A percentile compares a stretch with the other conserved stretches of the same genome.
Evolutionary conservation across 805 yeast species (phyloP).

Genomic region (Myxozyma neotropica): DNA sequence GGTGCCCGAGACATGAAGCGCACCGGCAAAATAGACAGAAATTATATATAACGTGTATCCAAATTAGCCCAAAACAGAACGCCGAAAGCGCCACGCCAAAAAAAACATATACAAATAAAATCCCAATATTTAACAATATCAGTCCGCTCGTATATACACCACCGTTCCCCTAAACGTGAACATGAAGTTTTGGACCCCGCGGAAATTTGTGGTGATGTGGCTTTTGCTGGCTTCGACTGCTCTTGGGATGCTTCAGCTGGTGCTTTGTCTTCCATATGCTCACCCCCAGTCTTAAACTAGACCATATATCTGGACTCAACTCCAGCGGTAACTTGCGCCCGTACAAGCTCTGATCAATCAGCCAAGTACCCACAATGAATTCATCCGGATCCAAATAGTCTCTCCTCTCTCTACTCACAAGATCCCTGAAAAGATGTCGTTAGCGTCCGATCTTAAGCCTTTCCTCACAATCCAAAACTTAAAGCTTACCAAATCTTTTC

Average conservation of each 20-base stretch:
- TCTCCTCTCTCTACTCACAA: constrained; percentile 58
- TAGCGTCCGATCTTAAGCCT: not conserved
- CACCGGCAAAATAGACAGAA: no score
- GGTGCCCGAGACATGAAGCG: no score
- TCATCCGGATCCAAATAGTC: constrained; percentile 79
- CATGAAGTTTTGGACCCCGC: constrained; percentile 5
- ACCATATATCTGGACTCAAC: constrained; percentile 75
- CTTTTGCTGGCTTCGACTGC: constrained; percentile 4
- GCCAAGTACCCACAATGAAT: constrained; percentile 96
- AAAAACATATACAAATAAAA: no score
- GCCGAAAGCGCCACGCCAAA: no score
- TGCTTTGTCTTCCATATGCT: constrained; percentile 14
- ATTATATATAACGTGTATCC: no score
- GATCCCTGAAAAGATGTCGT: constrained; percentile 40
- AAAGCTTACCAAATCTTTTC: constrained; percentile 60
- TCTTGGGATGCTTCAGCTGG: constrained; percentile 6
- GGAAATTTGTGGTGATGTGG: constrained; percentile 1
- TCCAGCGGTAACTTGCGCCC: constrained; percentile 84
- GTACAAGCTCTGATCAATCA: constrained; percentile 92
- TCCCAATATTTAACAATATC: no score
- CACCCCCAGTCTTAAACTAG: constrained; percentile 58
- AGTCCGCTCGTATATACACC: not conserved
- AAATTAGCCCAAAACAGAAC: no score
- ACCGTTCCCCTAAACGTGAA: not conserved
- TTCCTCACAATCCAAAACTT: not conserved